phyloP scores from a whole-genome alignment of 805 yeast species.

The Debaryomyces maramus region DNA sequence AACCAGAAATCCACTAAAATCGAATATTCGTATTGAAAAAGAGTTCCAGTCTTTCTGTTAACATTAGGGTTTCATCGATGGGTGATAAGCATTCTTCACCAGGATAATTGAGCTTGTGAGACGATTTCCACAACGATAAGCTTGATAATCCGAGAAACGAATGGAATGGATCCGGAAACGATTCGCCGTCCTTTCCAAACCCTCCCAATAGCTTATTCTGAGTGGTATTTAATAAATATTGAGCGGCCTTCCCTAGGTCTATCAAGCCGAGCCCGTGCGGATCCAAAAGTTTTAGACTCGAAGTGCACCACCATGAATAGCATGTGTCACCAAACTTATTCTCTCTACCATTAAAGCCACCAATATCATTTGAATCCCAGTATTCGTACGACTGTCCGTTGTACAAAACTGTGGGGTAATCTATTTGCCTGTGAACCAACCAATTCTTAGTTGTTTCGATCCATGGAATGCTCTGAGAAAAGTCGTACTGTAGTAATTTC shows the following conservation, averaged over 20 bases:
- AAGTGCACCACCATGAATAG: constrained; percentile 82
- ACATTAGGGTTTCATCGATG: constrained; percentile 30
- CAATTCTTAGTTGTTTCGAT: constrained; percentile 48
- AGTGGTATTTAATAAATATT: constrained; percentile 53
- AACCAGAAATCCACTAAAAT: background rate
- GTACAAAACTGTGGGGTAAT: constrained; percentile 28
- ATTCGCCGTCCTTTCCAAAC: constrained; percentile 63
- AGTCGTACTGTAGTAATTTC: constrained; percentile 33
- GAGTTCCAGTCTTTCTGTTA: constrained; percentile 17
- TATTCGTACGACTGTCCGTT: constrained; percentile 22
- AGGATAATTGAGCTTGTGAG: constrained; percentile 4
- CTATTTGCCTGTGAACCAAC: constrained; percentile 65
- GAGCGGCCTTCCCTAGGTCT: constrained; percentile 32
- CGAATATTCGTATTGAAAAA: constrained; percentile 6
- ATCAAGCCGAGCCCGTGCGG: constrained; percentile 26
- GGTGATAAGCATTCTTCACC: constrained; percentile 11
- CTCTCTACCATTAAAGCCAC: constrained; percentile 86
- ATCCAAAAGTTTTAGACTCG: constrained; percentile 49
- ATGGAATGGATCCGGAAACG: constrained; percentile 72
- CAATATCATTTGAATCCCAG: constrained; percentile 50
- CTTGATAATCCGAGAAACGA: constrained; percentile 58
- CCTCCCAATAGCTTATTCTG: constrained; percentile 75
- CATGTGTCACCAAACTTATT: constrained; percentile 86
- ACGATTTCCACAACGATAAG: constrained; percentile 18
- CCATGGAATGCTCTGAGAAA: constrained; percentile 14